Conservation (phyloP, 805 yeast species). For the Ogataea glucozyma region DNA sequence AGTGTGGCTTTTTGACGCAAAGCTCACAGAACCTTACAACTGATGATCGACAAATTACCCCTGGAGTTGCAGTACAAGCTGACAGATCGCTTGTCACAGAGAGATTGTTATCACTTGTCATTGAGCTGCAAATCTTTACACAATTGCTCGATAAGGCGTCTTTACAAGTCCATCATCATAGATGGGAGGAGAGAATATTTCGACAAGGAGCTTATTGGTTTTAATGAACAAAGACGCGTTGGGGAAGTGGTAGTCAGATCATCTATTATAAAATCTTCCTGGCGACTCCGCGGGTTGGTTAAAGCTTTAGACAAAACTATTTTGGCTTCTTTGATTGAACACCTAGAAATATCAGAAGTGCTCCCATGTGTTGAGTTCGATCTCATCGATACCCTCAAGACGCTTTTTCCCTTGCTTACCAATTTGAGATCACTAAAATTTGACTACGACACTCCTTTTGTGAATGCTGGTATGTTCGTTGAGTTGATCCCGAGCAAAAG, state of each 20-base stretch:
- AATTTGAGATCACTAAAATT: slow-evolving; percentile 22
- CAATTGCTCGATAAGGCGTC: slow-evolving; percentile 13
- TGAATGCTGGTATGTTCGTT: slow-evolving; percentile 17
- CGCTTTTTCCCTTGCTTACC: slow-evolving; percentile 16
- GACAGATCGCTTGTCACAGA: slow-evolving; percentile 22
- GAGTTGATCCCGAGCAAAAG: slow-evolving; percentile 8
- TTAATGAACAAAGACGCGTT: slow-evolving; percentile 16
- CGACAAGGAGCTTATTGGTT: slow-evolving; percentile 25
- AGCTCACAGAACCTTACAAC: too few species aligned
- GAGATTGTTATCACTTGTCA: slow-evolving; percentile 30
- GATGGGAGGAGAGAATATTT: slow-evolving; percentile 25
- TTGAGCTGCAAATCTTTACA: slow-evolving; percentile 18
- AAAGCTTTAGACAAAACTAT: slow-evolving; percentile 14
- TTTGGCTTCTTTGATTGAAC: slow-evolving; percentile 17
- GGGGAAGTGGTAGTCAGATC: slow-evolving; percentile 18
- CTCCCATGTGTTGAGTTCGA: slow-evolving; percentile 31
- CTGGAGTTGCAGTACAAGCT: slow-evolving; percentile 24
- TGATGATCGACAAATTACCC: slow-evolving; percentile 31
- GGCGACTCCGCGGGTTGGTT: slow-evolving; percentile 27
- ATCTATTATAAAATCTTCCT: slow-evolving; percentile 22
- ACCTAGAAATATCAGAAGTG: slow-evolving; percentile 21
- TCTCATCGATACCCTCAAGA: slow-evolving; percentile 15
- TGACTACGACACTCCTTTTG: slow-evolving; percentile 24
- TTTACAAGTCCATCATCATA: slow-evolving; percentile 28
- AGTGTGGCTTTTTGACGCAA: too few species aligned